Evolutionary conservation across 345 rosid species (phyloP), one percentile per base, ranked within the genome.

Genomic region (Syzygium aqueum): DNA sequence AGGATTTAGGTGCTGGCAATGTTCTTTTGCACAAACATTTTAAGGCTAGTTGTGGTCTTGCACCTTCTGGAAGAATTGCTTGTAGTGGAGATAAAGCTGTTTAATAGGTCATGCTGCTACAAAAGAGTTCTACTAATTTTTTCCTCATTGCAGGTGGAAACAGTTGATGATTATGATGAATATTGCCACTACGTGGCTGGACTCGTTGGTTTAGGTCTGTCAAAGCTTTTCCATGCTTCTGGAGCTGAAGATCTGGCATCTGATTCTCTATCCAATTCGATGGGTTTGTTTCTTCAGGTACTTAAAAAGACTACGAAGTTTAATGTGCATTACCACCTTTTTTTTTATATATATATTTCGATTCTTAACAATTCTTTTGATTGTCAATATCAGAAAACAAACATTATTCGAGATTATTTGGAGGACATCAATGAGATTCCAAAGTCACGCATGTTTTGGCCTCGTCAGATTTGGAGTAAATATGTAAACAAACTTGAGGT

Each of bases 201-300:
- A 88, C 98, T 98, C 57, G 99, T 98, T 77, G 99, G 99, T 85
- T 88, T 96, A 88, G 99, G 99, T 86, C 91, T 98, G 87, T 98
- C 99, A 84, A 98, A 96, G 90, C 98, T 98, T 91, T 98, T 98
- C 93, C 92, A 94, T 63, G 99, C 98, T 85, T 94, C 95, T 19
- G 95, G 94, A 16, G 83, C 87, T 28, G 99, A 98, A 91, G 98
- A 95, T 92, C 86, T 96, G 90, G 91, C 91, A 77, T 85, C 97
- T 77, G 98, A 96, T 46, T 83, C 88, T 87, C 95, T 96, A 73
- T 95, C 99, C 92, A 98, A 96, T 89, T 96, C 99, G 27, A 96
- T 95, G 99, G 99, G 99, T 59, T 92, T 98, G 90, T 94, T 98
- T 94, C 97, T 97, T 89, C 99, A 97, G 99, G 99, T 97, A 92